phyloP scores from a whole-genome alignment of 257 asterid genomes.

The Solanum chilense region DNA sequence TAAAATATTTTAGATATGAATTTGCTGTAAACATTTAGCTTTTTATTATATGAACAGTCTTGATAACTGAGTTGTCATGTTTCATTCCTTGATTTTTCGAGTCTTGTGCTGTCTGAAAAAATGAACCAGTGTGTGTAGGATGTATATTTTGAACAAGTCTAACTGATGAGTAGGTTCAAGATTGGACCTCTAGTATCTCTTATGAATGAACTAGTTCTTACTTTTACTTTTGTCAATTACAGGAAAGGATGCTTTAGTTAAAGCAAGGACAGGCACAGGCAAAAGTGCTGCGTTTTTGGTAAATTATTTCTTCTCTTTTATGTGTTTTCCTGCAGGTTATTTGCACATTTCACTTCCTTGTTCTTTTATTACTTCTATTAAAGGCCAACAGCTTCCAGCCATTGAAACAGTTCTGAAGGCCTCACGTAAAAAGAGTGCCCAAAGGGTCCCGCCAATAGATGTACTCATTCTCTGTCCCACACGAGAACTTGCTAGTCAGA shows the following conservation, averaged over 20 bases:
- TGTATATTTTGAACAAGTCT: neutral
- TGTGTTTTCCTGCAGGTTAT: neutral
- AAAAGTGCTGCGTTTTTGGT: conserved; percentile 94
- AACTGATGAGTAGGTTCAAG: neutral
- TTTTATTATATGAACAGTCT: neutral
- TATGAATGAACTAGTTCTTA: neutral
- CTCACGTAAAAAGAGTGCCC: conserved; percentile 15
- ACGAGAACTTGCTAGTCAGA: conserved; percentile 94
- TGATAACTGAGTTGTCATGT: neutral
- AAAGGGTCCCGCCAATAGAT: conserved; percentile 44
- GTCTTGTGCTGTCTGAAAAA: neutral
- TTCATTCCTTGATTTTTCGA: neutral
- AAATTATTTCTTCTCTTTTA: conserved; percentile 8
- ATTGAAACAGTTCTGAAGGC: conserved; percentile 95
- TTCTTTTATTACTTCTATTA: conserved; percentile 31
- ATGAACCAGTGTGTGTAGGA: neutral
- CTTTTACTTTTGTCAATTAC: neutral
- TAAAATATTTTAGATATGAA: neutral
- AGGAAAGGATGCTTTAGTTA: conserved; percentile 88
- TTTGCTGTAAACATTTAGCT: neutral
- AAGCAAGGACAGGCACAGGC: conserved; percentile 93
- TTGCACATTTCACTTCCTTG: neutral
- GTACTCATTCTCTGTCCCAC: conserved; percentile 87
- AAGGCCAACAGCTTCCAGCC: conserved; percentile 96
- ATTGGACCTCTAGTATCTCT: neutral